Conservation (phyloP, 306 rosid genomes). For the Quercus alba region DNA sequence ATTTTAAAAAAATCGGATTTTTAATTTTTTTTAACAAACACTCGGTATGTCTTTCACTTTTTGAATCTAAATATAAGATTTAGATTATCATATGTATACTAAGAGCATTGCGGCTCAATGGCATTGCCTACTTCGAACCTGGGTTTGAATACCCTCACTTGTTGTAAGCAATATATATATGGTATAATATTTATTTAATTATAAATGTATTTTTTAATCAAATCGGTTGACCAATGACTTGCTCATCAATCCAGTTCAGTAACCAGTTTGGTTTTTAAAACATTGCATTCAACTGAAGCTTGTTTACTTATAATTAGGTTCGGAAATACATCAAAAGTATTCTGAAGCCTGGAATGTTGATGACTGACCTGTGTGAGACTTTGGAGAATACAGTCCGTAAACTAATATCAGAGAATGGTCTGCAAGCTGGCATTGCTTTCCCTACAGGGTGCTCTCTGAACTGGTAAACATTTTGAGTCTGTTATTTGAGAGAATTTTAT, state of each 20-base stretch:
- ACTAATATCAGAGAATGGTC: constrained; percentile 86
- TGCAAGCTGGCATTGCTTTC: constrained; percentile 98
- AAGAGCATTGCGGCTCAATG: background rate
- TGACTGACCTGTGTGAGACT: constrained; percentile 93
- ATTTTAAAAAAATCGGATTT: no score
- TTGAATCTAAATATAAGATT: no score
- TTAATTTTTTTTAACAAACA: no score
- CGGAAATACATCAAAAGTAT: constrained; percentile 78
- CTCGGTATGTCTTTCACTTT: no score
- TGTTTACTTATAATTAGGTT: constrained; percentile 51
- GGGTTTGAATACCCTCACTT: no score
- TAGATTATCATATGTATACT: no score
- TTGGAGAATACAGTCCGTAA: constrained; percentile 86
- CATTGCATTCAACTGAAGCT: background rate
- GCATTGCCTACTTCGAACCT: no score
- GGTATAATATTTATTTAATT: background rate
- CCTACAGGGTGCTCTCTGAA: constrained; percentile 98
- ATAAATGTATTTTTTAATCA: background rate
- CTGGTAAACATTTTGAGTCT: constrained; percentile 45
- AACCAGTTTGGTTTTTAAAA: background rate
- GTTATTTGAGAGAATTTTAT: background rate
- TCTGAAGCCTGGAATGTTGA: constrained; percentile 90
- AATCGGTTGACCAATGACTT: background rate
- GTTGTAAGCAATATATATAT: background rate
- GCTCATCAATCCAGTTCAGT: background rate